Evolutionary conservation across 495 filamentous ascomycete species (phyloP), one percentile per base, ranked within the genome.

Genomic region (Talaromyces thailandensis): DNA sequence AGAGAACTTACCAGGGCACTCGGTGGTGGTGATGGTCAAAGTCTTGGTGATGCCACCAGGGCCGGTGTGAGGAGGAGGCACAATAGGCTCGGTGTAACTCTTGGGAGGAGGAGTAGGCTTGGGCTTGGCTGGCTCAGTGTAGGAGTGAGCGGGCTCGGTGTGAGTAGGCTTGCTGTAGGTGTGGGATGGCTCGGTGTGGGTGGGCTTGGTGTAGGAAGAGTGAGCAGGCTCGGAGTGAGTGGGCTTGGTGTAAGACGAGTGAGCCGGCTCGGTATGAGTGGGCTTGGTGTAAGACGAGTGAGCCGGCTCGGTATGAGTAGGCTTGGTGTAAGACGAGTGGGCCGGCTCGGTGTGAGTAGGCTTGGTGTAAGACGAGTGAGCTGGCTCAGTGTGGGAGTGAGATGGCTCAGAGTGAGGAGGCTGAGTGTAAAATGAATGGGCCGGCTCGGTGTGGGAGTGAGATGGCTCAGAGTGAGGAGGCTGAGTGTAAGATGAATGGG

Each of bases 41-140:
- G 59, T 61, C 43, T 45, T 61, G 24, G 59, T 51, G 43, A 61
- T 50, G 21, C 37, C 59, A 28, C 26, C 7, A 29, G 43, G 26
- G 23, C n/a, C 1, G 25, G 59, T 29, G 14, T 32, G 43, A 12
- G 40, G 59, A 61, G 59, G 59, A 31, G 59, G 59, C 59, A 61
- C 59, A 52, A 61, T 18, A 21, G 45, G 59, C 24, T 23, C 52
- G 26, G 59, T 61, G n/a, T 50, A 31, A 7, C 37, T 50, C 59
- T 52, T 61, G 43, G 58, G 59, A 37, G 59, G 59, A 51, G 59
- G 59, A n/a, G 24, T 61, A 7, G 59, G 45, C 57, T 60, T 60
- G 23, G 56, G 56, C 50, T 53, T 53, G 23, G 51, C 14, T 1
- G 51, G 51, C 51, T 55, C 4, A 4, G 16, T 35, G 56, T 58